These are phyloP conservation scores for Jatropha multifida DNA, from an alignment of 441 rosid genomes.

Conservation along the genomic window DNA sequence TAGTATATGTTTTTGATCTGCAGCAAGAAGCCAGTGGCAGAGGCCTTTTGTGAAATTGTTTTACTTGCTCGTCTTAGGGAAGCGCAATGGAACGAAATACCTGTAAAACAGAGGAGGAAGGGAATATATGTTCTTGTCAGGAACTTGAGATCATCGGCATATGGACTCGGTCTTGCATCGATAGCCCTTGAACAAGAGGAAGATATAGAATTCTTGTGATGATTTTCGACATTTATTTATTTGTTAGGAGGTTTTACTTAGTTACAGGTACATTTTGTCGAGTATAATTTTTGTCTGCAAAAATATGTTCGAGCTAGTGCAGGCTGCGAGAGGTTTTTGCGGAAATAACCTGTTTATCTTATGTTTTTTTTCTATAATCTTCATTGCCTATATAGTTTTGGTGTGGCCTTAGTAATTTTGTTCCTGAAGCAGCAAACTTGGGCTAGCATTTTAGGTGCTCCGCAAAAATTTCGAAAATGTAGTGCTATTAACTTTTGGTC, in stretches of 20 bases:
- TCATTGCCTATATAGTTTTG: too few relatives aligned
- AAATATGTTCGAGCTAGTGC: not conserved
- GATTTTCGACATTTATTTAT: not conserved
- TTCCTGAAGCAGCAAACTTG: too few relatives aligned
- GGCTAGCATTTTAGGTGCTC: too few relatives aligned
- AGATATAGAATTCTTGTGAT: constrained; percentile 48
- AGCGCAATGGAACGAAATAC: constrained; percentile 63
- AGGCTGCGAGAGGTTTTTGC: not conserved
- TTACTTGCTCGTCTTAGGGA: constrained; percentile 62
- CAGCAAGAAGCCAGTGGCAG: constrained; percentile 72
- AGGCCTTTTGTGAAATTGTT: constrained; percentile 66
- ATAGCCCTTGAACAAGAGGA: constrained; percentile 59
- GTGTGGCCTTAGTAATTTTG: too few relatives aligned
- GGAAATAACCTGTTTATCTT: too few relatives aligned
- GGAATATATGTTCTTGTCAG: constrained; percentile 70
- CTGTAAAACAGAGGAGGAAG: constrained; percentile 48
- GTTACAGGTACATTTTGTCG: not conserved
- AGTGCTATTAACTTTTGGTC: too few relatives aligned
- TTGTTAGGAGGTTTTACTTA: not conserved
- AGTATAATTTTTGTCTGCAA: not conserved
- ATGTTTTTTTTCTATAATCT: too few relatives aligned
- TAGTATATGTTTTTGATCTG: constrained; percentile 13
- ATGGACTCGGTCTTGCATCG: constrained; percentile 73
- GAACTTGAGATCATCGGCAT: constrained; percentile 77
- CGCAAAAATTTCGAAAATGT: too few relatives aligned